Evolutionary conservation across 2,329 filamentous ascomycete genomes (phyloP).

Genomic region (Aspergillus awamori): DNA sequence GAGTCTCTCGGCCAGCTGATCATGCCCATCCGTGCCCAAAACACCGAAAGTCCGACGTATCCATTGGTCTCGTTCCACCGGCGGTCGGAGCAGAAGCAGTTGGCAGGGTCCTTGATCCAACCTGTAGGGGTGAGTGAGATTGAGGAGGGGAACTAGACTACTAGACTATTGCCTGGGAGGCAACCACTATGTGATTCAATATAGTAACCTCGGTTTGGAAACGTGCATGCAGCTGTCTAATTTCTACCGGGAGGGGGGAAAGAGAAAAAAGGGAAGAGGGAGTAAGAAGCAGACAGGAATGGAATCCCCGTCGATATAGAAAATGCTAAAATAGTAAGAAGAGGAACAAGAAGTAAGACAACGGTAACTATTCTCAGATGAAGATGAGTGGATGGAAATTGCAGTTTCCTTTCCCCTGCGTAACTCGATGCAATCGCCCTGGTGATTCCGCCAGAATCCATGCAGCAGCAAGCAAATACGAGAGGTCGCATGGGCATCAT

Average conservation of each 20-base stretch:
- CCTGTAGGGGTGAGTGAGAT: neutral
- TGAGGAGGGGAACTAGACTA: neutral
- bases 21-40: constrained; percentile 21
- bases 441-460: constrained; percentile 1
- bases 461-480: constrained; percentile 5
- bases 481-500: constrained; percentile 5
- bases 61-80: neutral
- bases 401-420: constrained; percentile 6
- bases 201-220: neutral
- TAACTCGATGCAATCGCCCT: constrained; percentile 1
- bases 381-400: constrained; percentile 1
- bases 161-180: neutral
- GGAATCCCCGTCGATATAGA: neutral
- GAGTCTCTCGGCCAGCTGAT: constrained; percentile 6
- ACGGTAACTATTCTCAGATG: neutral
- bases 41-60: constrained; percentile 13
- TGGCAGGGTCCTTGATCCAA: neutral
- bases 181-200: neutral
- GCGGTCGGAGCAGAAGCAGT: neutral
- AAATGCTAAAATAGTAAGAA: neutral
- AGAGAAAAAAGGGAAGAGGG: neutral
- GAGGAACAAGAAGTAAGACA: neutral
- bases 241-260: neutral
- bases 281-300: neutral
- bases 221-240: neutral